Conservation (phyloP, 164 flowering plant species). For the Kingdonia uniflora region DNA sequence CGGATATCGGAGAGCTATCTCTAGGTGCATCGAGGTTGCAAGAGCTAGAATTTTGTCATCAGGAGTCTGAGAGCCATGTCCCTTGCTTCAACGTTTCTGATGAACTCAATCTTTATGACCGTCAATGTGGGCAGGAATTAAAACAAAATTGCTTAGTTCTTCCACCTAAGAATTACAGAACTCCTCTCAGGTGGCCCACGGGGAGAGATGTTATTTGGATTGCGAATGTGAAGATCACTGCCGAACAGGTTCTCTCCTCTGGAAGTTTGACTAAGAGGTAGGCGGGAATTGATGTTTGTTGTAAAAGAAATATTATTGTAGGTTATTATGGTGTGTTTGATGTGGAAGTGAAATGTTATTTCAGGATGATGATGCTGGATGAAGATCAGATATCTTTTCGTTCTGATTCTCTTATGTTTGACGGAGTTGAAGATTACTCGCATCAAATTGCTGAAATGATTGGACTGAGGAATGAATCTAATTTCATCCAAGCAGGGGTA, state of each 20-base stretch:
- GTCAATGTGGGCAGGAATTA: conserved; percentile 41
- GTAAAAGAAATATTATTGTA: neutral
- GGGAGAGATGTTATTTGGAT: conserved; percentile 94
- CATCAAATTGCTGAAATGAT: conserved; percentile 99
- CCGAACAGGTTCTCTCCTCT: conserved; percentile 90
- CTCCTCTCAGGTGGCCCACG: conserved; percentile 95
- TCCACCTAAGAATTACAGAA: conserved; percentile 70
- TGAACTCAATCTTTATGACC: conserved; percentile 39
- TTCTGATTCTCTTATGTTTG: conserved; percentile 64
- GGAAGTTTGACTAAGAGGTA: conserved; percentile 97
- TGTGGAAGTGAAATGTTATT: conserved; percentile 5
- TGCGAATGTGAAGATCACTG: conserved; percentile 84
- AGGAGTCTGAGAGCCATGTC: conserved; percentile 58
- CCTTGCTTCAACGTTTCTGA: conserved; percentile 82
- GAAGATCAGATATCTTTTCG: conserved; percentile 93
- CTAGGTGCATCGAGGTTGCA: conserved; percentile 48
- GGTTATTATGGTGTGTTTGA: too few relatives aligned
- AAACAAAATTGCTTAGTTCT: conserved; percentile 56
- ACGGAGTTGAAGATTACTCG: conserved; percentile 90
- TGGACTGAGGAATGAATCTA: conserved; percentile 77
- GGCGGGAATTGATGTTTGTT: conserved; percentile 4
- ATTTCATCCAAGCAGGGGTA: conserved; percentile 78
- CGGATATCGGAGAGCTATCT: conserved; percentile 82
- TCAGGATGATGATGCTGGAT: conserved; percentile 97
- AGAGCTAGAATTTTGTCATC: conserved; percentile 65